These are phyloP conservation scores for Terfezia boudieri DNA, from an alignment of 495 filamentous ascomycete species.

Conservation along the genomic window DNA sequence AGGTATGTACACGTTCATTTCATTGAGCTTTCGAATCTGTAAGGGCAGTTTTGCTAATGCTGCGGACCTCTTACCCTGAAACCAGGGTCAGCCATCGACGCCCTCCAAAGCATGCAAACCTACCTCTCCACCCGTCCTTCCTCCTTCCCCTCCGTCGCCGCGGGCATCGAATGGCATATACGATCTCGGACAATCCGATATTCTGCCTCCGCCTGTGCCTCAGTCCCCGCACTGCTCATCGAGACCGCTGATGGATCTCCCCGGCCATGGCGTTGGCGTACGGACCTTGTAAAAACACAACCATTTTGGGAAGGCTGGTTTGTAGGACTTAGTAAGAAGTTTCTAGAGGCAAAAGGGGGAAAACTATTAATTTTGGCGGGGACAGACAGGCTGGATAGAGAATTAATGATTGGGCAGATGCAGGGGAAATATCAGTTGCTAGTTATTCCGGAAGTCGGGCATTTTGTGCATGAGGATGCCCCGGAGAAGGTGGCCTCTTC, in stretches of 20 bases:
- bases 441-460: slow-evolving; percentile 83
- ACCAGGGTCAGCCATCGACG: slow-evolving; percentile 37
- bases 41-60: not conserved
- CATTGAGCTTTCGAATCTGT: not conserved
- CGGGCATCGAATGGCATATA: slow-evolving; percentile 86
- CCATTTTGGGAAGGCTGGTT: slow-evolving; percentile 96
- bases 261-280: slow-evolving; percentile 61
- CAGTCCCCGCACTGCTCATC: slow-evolving; percentile 60
- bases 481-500: slow-evolving; percentile 66
- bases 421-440: slow-evolving; percentile 85
- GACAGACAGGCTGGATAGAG: slow-evolving; percentile 82
- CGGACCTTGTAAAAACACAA: slow-evolving; percentile 61
- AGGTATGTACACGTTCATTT: slow-evolving; percentile 24
- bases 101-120: slow-evolving; percentile 81
- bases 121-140: slow-evolving; percentile 69
- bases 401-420: slow-evolving; percentile 76
- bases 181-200: slow-evolving; percentile 78
- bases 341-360: slow-evolving; percentile 60
- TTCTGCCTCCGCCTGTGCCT: slow-evolving; percentile 51
- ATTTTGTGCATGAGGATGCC: slow-evolving; percentile 90
- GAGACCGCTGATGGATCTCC: slow-evolving; percentile 13
- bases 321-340: slow-evolving; percentile 63
- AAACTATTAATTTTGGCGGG: slow-evolving; percentile 83
- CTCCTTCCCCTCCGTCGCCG: slow-evolving; percentile 46
- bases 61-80: slow-evolving; percentile 19